Evolutionary conservation across 495 filamentous ascomycete genomes (phyloP).

Genomic region (Annulohypoxylon moriforme): DNA sequence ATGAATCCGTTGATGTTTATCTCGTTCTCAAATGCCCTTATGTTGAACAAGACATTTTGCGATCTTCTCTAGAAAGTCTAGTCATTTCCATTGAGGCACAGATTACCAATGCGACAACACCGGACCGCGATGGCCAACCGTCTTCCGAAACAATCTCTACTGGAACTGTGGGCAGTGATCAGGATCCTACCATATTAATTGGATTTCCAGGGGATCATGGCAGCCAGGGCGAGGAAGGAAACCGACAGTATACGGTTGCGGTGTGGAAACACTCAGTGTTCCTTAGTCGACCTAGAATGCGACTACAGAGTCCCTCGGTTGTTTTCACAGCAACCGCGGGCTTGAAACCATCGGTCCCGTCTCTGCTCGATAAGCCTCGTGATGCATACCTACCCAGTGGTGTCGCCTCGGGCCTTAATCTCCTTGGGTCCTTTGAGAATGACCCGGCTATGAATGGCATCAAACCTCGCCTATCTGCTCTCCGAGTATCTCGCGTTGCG

Average conservation of each 20-base stretch:
- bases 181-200: slow-evolving; percentile 71
- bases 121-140: slow-evolving; percentile 58
- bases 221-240: slow-evolving; percentile 50
- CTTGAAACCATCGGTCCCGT: slow-evolving; percentile 67
- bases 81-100: slow-evolving; percentile 76
- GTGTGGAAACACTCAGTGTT: slow-evolving; percentile 85
- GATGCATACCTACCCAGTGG: slow-evolving; percentile 83
- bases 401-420: slow-evolving; percentile 79
- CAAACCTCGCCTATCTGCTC: slow-evolving; percentile 80
- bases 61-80: slow-evolving; percentile 70
- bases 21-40: slow-evolving; percentile 76
- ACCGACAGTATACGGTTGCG: slow-evolving; percentile 67
- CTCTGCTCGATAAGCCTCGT: slow-evolving; percentile 59
- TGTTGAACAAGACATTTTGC: slow-evolving; percentile 67
- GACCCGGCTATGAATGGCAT: slow-evolving; percentile 75
- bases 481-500: slow-evolving; percentile 80
- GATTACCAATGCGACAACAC: slow-evolving; percentile 68
- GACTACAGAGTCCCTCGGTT: slow-evolving; percentile 80
- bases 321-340: slow-evolving; percentile 80
- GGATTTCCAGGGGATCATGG: slow-evolving; percentile 54
- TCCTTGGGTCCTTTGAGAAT: slow-evolving; percentile 79
- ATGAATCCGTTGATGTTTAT: slow-evolving; percentile 81
- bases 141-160: slow-evolving; percentile 74
- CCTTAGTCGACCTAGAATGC: slow-evolving; percentile 78
- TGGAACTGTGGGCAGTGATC: slow-evolving; percentile 66